phyloP scores from a whole-genome alignment of 2,329 filamentous ascomycete species.

The Thelonectria discophora region DNA sequence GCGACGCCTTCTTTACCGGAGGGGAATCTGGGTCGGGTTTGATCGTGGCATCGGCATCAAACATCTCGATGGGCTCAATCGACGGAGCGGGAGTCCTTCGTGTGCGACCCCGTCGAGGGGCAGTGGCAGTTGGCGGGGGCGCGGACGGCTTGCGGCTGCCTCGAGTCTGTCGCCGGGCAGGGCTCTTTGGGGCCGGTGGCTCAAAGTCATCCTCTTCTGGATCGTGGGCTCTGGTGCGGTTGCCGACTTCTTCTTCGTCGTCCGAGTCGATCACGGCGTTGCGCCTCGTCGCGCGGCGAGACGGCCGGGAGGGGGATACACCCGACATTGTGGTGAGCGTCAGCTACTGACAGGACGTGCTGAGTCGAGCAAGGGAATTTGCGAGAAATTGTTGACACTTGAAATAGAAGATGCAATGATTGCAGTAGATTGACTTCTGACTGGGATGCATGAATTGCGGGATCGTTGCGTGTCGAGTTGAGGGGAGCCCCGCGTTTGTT shows the following conservation, averaged over 20 bases:
- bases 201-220: constrained; percentile 81
- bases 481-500: constrained; percentile 47
- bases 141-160: constrained; percentile 53
- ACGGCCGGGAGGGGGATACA: constrained; percentile 48
- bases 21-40: constrained; percentile 46
- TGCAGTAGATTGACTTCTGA: constrained; percentile 16
- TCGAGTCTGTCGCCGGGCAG: constrained; percentile 58
- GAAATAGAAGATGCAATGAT: constrained; percentile 13
- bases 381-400: background rate
- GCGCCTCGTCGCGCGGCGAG: constrained; percentile 65
- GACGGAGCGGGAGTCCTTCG: constrained; percentile 51
- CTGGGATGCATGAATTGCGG: constrained; percentile 13
- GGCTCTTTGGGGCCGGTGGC: constrained; percentile 70
- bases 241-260: constrained; percentile 72
- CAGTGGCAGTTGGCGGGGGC: constrained; percentile 55
- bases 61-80: constrained; percentile 48
- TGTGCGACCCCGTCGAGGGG: constrained; percentile 56
- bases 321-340: constrained; percentile 44
- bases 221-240: constrained; percentile 63
- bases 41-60: constrained; percentile 47
- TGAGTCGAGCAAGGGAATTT: constrained; percentile 1
- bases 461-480: constrained; percentile 21
- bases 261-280: constrained; percentile 77
- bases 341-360: constrained; percentile 15
- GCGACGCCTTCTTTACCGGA: constrained; percentile 54